Evolutionary conservation across 176 grass and related monocot genomes (phyloP), one percentile per base, ranked within the genome.

Genomic region (Themeda triandra): DNA sequence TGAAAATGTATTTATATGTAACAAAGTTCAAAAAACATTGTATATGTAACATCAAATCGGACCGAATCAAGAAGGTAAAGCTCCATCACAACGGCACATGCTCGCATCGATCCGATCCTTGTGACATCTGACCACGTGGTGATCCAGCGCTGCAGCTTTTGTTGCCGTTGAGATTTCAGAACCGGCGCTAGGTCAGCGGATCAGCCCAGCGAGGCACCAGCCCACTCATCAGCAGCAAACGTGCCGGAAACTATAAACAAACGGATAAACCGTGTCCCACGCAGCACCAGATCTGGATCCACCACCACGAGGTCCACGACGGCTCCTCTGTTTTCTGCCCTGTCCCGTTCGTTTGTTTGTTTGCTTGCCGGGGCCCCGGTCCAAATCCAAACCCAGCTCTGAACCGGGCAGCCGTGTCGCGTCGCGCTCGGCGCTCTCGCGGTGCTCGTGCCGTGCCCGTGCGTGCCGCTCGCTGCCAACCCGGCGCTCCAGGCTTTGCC

Each of bases 231-330:
- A 33, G 42, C 42, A 7, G 8, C n/a, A 19, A 66, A 28, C 82
- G 21, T 19, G 44, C 68, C 28, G 80, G 35, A n/a, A 58, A 24
- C 49, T 40, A 45, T 39, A 66, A 66, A 75, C 24, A 66, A 1
- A 30, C 0, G 46, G 54, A 30, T 10, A 37, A 23, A 6, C 12
- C 12, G 48, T n/a, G n/a, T n/a, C n/a, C n/a, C n/a, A n/a, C 8
- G 10, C 31, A 15, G 2, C 56, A 23, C 44, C 72, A 63, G 84
- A 80, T 86, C 84, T 80, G 42, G 76, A 86, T 86, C 84, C 75
- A 30, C 33, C 17, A n/a, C n/a, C n/a, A n/a, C n/a, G n/a, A n/a
- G n/a, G n/a, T n/a, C n/a, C n/a, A 54, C 3, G 33, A 60, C 39
- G 24, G 24, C 14, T 7, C 35, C n/a, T 45, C n/a, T 45, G 17